These are phyloP conservation scores for Venturia oleaginea DNA, from an alignment of 2,329 filamentous ascomycete genomes.

Conservation along the genomic window DNA sequence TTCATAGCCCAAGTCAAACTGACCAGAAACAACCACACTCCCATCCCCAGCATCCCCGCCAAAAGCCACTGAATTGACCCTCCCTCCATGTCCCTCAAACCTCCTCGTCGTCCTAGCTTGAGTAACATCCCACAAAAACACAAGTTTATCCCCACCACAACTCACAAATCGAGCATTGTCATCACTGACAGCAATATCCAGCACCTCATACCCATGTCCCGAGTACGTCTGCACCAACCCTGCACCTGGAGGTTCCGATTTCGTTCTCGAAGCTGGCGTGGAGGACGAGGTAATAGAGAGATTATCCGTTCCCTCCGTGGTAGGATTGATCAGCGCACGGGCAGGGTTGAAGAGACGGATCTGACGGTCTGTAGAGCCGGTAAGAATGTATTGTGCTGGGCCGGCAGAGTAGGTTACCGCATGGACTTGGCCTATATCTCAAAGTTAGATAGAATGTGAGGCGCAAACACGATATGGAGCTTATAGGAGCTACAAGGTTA, in stretches of 20 bases:
- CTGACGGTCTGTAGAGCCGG: constrained; percentile 74
- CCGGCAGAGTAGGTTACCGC: constrained; percentile 42
- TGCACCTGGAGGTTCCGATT: not conserved
- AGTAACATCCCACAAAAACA: constrained; percentile 92
- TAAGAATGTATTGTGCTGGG: constrained; percentile 54
- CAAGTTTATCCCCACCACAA: constrained; percentile 79
- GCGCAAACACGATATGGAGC: not conserved
- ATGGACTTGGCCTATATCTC: constrained; percentile 35
- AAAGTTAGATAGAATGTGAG: not conserved
- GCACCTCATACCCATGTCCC: constrained; percentile 85
- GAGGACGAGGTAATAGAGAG: constrained; percentile 19
- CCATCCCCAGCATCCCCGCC: constrained; percentile 59
- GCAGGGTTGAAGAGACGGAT: constrained; percentile 80
- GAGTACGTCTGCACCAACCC: constrained; percentile 76
- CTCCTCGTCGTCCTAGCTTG: constrained; percentile 68
- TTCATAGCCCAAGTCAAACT: not conserved
- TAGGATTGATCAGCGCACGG: constrained; percentile 30
- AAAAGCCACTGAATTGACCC: constrained; percentile 73
- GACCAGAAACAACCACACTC: constrained; percentile 48
- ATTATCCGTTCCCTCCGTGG: constrained; percentile 19
- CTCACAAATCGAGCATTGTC: constrained; percentile 82
- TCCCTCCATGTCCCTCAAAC: constrained; percentile 61
- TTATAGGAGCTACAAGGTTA: not conserved
- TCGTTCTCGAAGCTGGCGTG: not conserved
- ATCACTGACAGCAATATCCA: constrained; percentile 61